phyloP scores from a whole-genome alignment of 495 filamentous ascomycete genomes.

The Annulohypoxylon stygium region DNA sequence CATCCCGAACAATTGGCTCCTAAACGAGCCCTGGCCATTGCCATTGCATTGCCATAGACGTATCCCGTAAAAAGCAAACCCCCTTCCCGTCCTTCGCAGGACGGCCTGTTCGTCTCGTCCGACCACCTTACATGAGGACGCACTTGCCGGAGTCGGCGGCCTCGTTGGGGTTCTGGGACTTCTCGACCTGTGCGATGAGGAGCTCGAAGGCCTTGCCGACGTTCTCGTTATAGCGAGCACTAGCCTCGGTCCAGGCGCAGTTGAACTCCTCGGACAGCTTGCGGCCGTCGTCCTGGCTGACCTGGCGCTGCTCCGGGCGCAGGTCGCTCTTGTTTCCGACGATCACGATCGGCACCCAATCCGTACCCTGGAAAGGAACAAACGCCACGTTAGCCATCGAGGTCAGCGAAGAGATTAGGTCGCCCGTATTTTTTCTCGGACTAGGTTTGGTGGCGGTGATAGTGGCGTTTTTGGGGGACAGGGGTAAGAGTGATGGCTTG shows the following conservation, averaged over 20 bases:
- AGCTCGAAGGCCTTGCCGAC: slow-evolving; percentile 93
- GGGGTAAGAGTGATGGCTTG: background rate
- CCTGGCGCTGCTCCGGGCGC: slow-evolving; percentile 91
- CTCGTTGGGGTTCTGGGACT: slow-evolving; percentile 89
- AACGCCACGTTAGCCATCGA: no score
- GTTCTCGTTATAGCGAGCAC: slow-evolving; percentile 92
- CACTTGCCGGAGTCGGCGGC: slow-evolving; percentile 85
- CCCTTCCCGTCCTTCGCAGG: background rate
- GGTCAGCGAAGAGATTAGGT: background rate
- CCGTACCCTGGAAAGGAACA: slow-evolving; percentile 81
- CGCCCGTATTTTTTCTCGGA: background rate
- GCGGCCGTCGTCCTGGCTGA: slow-evolving; percentile 84
- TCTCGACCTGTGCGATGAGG: slow-evolving; percentile 95
- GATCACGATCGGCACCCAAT: slow-evolving; percentile 91
- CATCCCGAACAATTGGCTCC: background rate
- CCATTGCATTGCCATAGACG: background rate
- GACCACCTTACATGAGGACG: slow-evolving; percentile 76
- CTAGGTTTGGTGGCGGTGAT: slow-evolving; percentile 17
- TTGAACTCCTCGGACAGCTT: slow-evolving; percentile 85
- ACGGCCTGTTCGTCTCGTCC: background rate
- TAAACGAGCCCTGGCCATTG: background rate
- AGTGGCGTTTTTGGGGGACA: slow-evolving; percentile 1
- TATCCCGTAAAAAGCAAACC: background rate
- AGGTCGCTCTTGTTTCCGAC: slow-evolving; percentile 98
- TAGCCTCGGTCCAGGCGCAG: slow-evolving; percentile 95